These are phyloP conservation scores for Acacia crassicarpa DNA, from an alignment of 306 rosid species.

Conservation along the genomic window DNA sequence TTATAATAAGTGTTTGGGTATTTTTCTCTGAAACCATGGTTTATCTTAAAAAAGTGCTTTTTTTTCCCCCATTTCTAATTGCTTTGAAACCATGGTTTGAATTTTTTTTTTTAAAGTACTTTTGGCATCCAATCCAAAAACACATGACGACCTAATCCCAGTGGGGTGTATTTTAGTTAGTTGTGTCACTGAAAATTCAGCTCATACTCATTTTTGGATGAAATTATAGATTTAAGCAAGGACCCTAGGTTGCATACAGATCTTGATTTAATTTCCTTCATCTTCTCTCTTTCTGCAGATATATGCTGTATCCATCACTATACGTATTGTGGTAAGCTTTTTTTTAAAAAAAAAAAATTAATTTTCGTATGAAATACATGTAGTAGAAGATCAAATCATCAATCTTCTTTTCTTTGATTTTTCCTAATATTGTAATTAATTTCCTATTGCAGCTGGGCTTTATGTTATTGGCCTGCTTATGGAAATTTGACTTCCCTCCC, in stretches of 20 bases:
- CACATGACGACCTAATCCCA: neutral
- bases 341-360: no score
- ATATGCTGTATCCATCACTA: slow-evolving; percentile 82
- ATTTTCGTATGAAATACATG: slow-evolving; percentile 7
- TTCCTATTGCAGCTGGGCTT: slow-evolving; percentile 60
- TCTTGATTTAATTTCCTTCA: slow-evolving; percentile 2
- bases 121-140: no score
- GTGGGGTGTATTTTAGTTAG: neutral
- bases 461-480: slow-evolving; percentile 59
- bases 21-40: no score
- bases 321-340: slow-evolving; percentile 72
- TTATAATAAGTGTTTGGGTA: no score
- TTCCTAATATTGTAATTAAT: neutral
- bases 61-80: no score
- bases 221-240: neutral
- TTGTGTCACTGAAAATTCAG: neutral
- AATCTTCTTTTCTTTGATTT: slow-evolving; percentile 10
- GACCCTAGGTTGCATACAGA: slow-evolving; percentile 2
- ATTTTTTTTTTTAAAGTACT: no score
- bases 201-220: neutral
- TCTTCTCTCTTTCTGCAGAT: slow-evolving; percentile 43
- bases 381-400: slow-evolving; percentile 20
- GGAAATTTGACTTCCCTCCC: slow-evolving; percentile 79
- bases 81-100: no score
- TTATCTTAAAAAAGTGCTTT: no score